Evolutionary conservation across 257 asterid species (phyloP).

Genomic region (Forsythia viridissima): DNA sequence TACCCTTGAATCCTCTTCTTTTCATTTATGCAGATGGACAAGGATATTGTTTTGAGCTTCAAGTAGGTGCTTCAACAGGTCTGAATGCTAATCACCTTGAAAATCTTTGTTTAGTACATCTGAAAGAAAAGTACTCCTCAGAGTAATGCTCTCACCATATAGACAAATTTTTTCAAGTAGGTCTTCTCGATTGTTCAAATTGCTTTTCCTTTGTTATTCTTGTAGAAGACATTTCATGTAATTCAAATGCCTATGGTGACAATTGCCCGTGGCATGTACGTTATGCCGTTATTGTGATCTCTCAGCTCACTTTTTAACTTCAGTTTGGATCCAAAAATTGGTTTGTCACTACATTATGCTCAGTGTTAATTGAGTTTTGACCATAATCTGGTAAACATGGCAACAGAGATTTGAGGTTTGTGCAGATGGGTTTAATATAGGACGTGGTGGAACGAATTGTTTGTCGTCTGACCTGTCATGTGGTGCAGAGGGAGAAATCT

Average conservation of each 20-base stretch:
- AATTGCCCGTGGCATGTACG: neutral
- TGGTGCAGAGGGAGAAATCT: too few species aligned
- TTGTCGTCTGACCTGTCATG: too few species aligned
- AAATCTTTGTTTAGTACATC: neutral
- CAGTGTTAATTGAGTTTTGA: neutral
- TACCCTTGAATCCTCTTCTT: constrained; percentile 5
- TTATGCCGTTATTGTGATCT: neutral
- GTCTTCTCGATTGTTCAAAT: neutral
- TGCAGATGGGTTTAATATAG: neutral
- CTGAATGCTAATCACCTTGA: neutral
- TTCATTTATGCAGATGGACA: constrained; percentile 62
- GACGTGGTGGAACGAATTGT: too few species aligned
- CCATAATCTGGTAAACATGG: neutral
- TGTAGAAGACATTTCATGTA: neutral
- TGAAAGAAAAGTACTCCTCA: neutral
- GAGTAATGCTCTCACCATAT: neutral
- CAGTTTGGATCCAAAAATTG: neutral
- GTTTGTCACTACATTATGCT: neutral
- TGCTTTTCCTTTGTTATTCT: neutral
- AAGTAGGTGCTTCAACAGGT: constrained; percentile 30
- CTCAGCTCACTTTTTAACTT: neutral
- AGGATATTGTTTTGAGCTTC: constrained; percentile 55
- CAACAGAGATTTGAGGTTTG: too few species aligned
- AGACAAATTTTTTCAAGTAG: neutral
- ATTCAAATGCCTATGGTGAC: neutral